A percentile compares a stretch with the other conserved stretches of the same genome.
phyloP scores from a whole-genome alignment of 1,284 basidiomycete species.

The Apiotrichum porosum region DNA sequence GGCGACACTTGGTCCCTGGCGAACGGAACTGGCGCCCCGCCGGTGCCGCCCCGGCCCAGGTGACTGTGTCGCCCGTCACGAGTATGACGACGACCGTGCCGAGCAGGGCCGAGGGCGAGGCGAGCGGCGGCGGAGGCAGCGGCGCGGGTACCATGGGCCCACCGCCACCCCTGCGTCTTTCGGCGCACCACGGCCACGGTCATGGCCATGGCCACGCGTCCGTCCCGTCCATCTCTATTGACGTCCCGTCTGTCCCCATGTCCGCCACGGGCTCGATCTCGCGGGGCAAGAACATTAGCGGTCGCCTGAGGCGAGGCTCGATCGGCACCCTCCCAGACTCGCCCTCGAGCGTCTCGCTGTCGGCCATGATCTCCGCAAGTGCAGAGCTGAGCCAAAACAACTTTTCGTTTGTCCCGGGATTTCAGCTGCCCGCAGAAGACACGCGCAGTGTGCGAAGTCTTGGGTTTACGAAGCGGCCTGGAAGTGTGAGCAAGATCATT shows the following conservation, averaged over 20 bases:
- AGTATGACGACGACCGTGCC: constrained; percentile 39
- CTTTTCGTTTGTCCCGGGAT: constrained; percentile 44
- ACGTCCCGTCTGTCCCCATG: constrained; percentile 1
- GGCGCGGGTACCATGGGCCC: background rate
- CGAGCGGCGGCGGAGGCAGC: background rate
- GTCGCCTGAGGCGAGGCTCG: constrained; percentile 33
- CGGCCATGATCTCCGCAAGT: constrained; percentile 40
- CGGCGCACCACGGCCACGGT: background rate
- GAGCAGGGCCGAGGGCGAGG: background rate
- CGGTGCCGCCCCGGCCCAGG: constrained; percentile 38
- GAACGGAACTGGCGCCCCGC: constrained; percentile 39
- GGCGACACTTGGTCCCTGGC: constrained; percentile 18
- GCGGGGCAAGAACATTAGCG: constrained; percentile 3
- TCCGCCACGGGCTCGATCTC: background rate
- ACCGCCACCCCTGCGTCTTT: background rate
- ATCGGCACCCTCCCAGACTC: constrained; percentile 45
- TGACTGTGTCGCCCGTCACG: constrained; percentile 41
- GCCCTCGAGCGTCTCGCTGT: constrained; percentile 40
- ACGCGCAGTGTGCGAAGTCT: constrained; percentile 42
- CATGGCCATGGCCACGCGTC: background rate
- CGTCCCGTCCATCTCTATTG: constrained; percentile 7
- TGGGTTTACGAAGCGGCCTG: constrained; percentile 59
- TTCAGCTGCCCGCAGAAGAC: constrained; percentile 44
- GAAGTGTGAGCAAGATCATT: constrained; percentile 83
- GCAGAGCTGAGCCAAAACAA: constrained; percentile 38